phyloP scores from a whole-genome alignment of 208 protist genomes.

The Strigomonas oncopelti region DNA sequence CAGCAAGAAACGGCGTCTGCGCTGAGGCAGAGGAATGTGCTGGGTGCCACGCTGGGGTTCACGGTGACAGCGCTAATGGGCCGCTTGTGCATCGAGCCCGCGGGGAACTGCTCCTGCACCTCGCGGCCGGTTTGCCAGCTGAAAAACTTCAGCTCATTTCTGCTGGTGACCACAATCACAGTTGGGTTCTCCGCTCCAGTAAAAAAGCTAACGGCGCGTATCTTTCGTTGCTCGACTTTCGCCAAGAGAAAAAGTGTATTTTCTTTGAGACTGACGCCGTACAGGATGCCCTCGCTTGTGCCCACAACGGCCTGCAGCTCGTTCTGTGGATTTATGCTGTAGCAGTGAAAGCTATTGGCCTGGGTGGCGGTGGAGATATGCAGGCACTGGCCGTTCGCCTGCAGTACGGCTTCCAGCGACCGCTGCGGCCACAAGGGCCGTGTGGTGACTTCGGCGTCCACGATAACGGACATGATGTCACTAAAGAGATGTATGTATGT shows the following conservation, averaged over 20 bases:
- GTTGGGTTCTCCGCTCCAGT: conserved; percentile 20
- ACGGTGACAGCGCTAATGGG: conserved; percentile 20
- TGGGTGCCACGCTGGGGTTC: conserved; percentile 18
- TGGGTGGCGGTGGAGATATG: conserved; percentile 9
- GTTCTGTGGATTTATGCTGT: conserved; percentile 19
- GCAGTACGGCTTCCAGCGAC: not conserved
- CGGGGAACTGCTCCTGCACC: conserved; percentile 23
- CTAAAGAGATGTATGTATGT: no score
- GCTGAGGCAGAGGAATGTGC: conserved; percentile 29
- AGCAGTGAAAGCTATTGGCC: conserved; percentile 3
- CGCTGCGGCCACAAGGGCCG: conserved; percentile 14
- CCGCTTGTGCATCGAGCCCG: conserved; percentile 15
- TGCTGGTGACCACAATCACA: conserved; percentile 22
- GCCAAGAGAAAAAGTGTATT: conserved; percentile 40
- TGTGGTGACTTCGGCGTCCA: conserved; percentile 13
- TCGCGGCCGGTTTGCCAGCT: conserved; percentile 41
- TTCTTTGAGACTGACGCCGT: conserved; percentile 40
- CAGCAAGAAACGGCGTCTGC: conserved; percentile 44
- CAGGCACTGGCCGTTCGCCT: conserved; percentile 18
- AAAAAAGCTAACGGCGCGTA: conserved; percentile 36
- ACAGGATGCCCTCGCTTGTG: conserved; percentile 29
- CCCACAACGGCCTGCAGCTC: conserved; percentile 28
- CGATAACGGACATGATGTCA: conserved; percentile 6
- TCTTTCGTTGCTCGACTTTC: conserved; percentile 13
- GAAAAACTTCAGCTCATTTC: conserved; percentile 30